Conservation (phyloP, 1,284 basidiomycete species). For the Cryptococcus maquisensis region DNA sequence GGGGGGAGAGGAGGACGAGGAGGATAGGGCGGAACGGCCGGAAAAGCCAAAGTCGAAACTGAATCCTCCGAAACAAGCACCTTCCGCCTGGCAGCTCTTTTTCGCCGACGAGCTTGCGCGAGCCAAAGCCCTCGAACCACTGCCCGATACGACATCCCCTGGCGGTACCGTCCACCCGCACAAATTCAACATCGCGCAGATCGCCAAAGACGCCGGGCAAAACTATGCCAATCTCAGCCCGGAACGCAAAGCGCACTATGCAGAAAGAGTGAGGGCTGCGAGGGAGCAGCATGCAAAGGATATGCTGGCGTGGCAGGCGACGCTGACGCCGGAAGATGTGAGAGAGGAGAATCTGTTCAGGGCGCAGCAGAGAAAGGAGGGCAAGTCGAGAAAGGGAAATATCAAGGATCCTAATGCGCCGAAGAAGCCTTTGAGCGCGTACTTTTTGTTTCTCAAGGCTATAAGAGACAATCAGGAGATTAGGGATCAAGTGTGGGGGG, state of each 20-base stretch:
- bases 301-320: slow-evolving; percentile 77
- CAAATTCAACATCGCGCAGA: slow-evolving; percentile 91
- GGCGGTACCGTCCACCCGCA: slow-evolving; percentile 40
- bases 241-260: slow-evolving; percentile 83
- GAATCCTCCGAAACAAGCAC: slow-evolving; percentile 85
- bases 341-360: slow-evolving; percentile 88
- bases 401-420: slow-evolving; percentile 96
- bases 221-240: slow-evolving; percentile 75
- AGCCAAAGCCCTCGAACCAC: slow-evolving; percentile 63
- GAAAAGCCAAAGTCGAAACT: slow-evolving; percentile 54
- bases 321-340: slow-evolving; percentile 89
- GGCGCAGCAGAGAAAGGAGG: slow-evolving; percentile 85
- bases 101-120: slow-evolving; percentile 93
- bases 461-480: slow-evolving; percentile 68
- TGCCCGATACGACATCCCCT: slow-evolving; percentile 56
- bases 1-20: slow-evolving; percentile 40
- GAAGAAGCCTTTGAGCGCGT: slow-evolving; percentile 90
- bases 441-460: slow-evolving; percentile 89
- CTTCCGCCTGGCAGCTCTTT: slow-evolving; percentile 94
- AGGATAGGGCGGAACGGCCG: slow-evolving; percentile 32
- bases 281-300: slow-evolving; percentile 79
- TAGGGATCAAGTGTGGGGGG: slow-evolving; percentile 78
- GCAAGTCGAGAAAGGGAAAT: slow-evolving; percentile 88
- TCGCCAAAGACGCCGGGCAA: slow-evolving; percentile 88
- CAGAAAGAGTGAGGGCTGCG: slow-evolving; percentile 70